Conservation (phyloP, 2,329 filamentous ascomycete species). For the Aspergillus flavus region DNA sequence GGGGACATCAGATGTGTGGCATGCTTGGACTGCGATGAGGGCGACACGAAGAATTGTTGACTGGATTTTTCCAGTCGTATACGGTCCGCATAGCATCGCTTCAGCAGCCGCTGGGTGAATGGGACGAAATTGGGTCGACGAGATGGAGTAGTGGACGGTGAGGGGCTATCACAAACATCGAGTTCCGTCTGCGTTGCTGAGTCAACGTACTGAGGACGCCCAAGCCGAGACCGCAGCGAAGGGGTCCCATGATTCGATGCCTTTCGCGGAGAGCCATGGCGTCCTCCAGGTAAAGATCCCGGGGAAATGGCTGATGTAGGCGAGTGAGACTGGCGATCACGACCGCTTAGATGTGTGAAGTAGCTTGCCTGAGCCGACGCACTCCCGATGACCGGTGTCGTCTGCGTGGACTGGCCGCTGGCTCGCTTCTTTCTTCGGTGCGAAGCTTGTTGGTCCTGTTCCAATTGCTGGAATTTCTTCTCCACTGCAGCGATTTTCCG, state of each 20-base stretch:
- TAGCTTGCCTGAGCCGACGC: conserved; percentile 1
- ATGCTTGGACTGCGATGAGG: conserved; percentile 16
- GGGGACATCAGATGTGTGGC: conserved; percentile 14
- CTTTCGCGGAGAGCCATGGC: conserved; percentile 33
- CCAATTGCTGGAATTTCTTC: conserved; percentile 63
- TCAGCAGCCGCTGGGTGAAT: conserved; percentile 45
- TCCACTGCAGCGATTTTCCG: conserved; percentile 66
- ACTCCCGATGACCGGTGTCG: conserved; percentile 35
- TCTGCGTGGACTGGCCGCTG: conserved; percentile 57
- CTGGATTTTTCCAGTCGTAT: conserved; percentile 35
- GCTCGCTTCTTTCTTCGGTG: conserved; percentile 60
- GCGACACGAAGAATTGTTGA: conserved; percentile 22
- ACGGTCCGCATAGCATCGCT: conserved; percentile 46
- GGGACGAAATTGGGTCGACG: conserved; percentile 40
- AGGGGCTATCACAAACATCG: conserved; percentile 38
- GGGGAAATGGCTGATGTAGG: conserved; percentile 36
- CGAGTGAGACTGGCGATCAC: conserved; percentile 43
- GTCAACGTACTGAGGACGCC: conserved; percentile 43
- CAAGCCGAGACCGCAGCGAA: conserved; percentile 26
- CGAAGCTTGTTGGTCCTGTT: conserved; percentile 55
- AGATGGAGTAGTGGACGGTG: conserved; percentile 20
- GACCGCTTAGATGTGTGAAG: conserved; percentile 18
- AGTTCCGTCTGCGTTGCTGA: conserved; percentile 47
- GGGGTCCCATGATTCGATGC: conserved; percentile 34
- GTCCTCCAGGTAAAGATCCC: conserved; percentile 26